phyloP scores from a whole-genome alignment of 441 rosid species.

The Dalechampia spathulata region DNA sequence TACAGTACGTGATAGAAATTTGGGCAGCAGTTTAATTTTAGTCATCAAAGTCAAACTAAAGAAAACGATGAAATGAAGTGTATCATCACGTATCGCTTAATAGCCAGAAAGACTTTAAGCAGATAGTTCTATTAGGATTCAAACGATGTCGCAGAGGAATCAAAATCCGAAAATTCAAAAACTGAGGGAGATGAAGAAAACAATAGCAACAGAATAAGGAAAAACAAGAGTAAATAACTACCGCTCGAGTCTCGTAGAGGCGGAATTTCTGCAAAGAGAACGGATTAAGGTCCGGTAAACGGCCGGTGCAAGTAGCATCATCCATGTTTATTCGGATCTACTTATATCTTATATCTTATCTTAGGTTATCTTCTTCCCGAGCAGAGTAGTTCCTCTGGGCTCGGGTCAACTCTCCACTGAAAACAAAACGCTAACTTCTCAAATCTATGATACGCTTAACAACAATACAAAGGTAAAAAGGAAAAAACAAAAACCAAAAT shows the following conservation, averaged over 20 bases:
- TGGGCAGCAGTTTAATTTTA: too few relatives aligned
- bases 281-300: slow-evolving; percentile 22
- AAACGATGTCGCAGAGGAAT: background rate
- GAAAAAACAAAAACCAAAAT: background rate
- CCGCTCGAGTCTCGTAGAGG: slow-evolving; percentile 73
- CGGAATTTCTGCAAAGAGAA: slow-evolving; percentile 61
- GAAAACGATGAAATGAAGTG: too few relatives aligned
- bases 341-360: background rate
- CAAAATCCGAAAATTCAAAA: background rate
- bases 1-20: too few relatives aligned
- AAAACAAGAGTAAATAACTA: slow-evolving; percentile 7
- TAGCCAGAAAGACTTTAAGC: too few relatives aligned
- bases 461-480: background rate
- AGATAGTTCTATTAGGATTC: background rate
- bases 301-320: slow-evolving; percentile 25
- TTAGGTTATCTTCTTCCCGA: slow-evolving; percentile 2
- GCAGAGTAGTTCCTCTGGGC: slow-evolving; percentile 1
- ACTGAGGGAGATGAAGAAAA: too few relatives aligned
- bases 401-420: slow-evolving; percentile 12
- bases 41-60: too few relatives aligned
- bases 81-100: too few relatives aligned
- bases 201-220: slow-evolving; percentile 1
- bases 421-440: slow-evolving; percentile 5
- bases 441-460: slow-evolving; percentile 3
- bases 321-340: slow-evolving; percentile 36